phyloP scores from a whole-genome alignment of 148 eudicot genomes.

The Persicaria maculosa region DNA sequence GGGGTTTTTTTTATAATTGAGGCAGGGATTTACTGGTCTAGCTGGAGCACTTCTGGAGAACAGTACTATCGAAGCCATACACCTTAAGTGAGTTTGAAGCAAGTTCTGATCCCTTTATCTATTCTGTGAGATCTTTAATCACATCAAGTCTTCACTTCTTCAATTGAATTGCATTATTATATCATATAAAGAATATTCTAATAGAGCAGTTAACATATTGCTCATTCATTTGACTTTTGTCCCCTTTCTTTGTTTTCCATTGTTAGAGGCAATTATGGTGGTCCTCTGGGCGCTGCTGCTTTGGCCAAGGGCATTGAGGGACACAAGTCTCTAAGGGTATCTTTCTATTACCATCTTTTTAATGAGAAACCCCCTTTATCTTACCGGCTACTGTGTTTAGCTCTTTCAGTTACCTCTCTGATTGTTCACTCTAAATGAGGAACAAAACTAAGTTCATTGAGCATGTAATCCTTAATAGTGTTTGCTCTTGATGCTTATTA shows the following conservation, averaged over 20 bases:
- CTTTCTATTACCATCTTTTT: neutral
- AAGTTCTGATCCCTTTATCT: slow-evolving; percentile 15
- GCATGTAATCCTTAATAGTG: neutral
- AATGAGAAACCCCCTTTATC: neutral
- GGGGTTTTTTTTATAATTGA: slow-evolving; percentile 48
- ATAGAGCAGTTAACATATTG: neutral
- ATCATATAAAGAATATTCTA: neutral
- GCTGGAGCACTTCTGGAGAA: slow-evolving; percentile 89
- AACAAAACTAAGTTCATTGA: neutral
- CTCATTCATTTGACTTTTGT: slow-evolving; percentile 10
- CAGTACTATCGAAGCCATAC: slow-evolving; percentile 41
- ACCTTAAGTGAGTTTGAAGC: slow-evolving; percentile 66
- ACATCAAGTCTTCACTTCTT: neutral
- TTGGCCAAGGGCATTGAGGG: slow-evolving; percentile 88
- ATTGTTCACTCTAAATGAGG: neutral
- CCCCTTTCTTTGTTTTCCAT: slow-evolving; percentile 9
- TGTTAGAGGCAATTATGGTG: slow-evolving; percentile 90
- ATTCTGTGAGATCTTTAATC: slow-evolving; percentile 7
- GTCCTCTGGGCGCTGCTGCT: slow-evolving; percentile 77
- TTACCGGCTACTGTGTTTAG: neutral
- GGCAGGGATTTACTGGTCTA: slow-evolving; percentile 97
- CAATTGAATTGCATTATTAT: neutral
- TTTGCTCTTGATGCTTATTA: neutral
- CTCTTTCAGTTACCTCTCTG: neutral
- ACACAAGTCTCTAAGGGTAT: slow-evolving; percentile 85